phyloP scores from a whole-genome alignment of 1,284 basidiomycete species.

The Chondrostereum purpureum region DNA sequence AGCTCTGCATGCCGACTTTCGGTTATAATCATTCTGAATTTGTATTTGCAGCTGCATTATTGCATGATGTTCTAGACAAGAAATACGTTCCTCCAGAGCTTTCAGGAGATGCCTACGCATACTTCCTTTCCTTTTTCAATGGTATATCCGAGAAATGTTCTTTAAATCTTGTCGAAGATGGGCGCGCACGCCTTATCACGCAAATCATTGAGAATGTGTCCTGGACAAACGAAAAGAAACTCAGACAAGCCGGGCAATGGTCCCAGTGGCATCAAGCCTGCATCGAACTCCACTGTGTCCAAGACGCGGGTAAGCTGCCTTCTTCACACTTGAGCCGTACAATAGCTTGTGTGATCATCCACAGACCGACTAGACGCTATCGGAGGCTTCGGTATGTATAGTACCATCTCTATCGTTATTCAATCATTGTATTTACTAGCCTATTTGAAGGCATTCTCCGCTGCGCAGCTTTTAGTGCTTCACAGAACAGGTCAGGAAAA shows the following conservation, averaged over 20 bases:
- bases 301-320: constrained; percentile 64
- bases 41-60: constrained; percentile 54
- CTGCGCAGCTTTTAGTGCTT: constrained; percentile 77
- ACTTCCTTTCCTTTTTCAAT: constrained; percentile 64
- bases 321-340: background rate
- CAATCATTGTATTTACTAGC: background rate
- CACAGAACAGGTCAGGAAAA: constrained; percentile 58
- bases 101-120: constrained; percentile 54
- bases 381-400: constrained; percentile 72
- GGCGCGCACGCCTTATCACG: constrained; percentile 48
- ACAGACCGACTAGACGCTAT: constrained; percentile 85
- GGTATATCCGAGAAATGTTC: constrained; percentile 33
- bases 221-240: constrained; percentile 79
- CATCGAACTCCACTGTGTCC: constrained; percentile 81
- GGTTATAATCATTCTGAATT: constrained; percentile 1
- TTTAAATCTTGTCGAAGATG: constrained; percentile 53
- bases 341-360: no score
- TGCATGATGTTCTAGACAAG: constrained; percentile 86
- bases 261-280: constrained; percentile 73
- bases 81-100: constrained; percentile 67
- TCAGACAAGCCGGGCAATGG: constrained; percentile 49
- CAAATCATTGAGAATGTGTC: constrained; percentile 77
- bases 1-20: constrained; percentile 8
- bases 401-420: constrained; percentile 4
- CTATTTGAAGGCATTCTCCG: constrained; percentile 67